phyloP scores from a whole-genome alignment of 495 filamentous ascomycete species.

The Aspergillus sclerotioniger region DNA sequence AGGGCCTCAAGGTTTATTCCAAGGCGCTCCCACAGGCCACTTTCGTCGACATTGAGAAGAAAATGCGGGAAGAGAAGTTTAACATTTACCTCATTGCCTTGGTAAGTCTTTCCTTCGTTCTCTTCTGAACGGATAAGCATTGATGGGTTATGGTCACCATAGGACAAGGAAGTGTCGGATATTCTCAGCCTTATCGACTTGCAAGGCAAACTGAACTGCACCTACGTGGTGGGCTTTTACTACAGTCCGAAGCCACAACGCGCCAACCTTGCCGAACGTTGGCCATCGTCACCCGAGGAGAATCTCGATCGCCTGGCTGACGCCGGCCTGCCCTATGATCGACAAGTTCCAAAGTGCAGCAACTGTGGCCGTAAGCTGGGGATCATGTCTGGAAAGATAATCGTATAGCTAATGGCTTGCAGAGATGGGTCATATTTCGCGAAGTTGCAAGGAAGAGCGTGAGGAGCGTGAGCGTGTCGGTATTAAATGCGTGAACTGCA shows the following conservation, averaged over 20 bases:
- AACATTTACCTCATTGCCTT: constrained; percentile 72
- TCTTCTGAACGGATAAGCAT: not conserved
- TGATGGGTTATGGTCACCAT: constrained; percentile 1
- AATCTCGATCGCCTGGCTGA: constrained; percentile 72
- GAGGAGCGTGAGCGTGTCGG: constrained; percentile 44
- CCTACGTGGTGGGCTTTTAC: constrained; percentile 71
- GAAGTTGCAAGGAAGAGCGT: constrained; percentile 63
- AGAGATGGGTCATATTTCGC: constrained; percentile 73
- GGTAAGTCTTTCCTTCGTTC: constrained; percentile 28
- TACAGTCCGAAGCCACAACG: constrained; percentile 64
- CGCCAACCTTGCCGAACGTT: constrained; percentile 54
- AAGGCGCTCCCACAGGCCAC: constrained; percentile 67
- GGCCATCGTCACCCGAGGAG: constrained; percentile 64
- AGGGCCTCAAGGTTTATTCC: constrained; percentile 67
- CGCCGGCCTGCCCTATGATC: constrained; percentile 67
- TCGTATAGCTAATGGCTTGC: constrained; percentile 13
- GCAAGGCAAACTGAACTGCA: constrained; percentile 74
- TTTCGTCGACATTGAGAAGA: constrained; percentile 68
- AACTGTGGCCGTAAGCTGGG: constrained; percentile 60
- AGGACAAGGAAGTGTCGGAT: constrained; percentile 56
- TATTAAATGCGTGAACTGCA: constrained; percentile 76
- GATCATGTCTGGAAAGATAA: not conserved
- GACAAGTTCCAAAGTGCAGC: constrained; percentile 62
- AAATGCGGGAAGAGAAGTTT: constrained; percentile 64
- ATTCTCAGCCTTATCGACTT: constrained; percentile 78